Percentiles rank a stretch among this genome's conserved stretches.
Conservation (phyloP, 371 early-diverging fungal species). For the Basidiobolus meristosporus region DNA sequence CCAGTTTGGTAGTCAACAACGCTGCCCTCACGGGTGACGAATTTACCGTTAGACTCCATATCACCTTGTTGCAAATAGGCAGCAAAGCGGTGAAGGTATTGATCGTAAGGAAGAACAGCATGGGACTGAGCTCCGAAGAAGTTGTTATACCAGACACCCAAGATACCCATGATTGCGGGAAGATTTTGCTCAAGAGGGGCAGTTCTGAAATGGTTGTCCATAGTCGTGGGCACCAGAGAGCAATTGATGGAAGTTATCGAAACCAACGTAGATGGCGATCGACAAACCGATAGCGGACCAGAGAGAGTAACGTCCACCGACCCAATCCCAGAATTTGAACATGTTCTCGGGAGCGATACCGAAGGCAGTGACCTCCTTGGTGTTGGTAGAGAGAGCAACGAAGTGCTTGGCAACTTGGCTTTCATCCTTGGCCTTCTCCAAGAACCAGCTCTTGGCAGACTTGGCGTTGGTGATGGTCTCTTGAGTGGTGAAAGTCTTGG, state of each 20-base stretch:
- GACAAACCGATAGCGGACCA: slow-evolving; percentile 97
- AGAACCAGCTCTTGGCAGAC: slow-evolving; percentile 88
- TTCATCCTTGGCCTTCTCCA: slow-evolving; percentile 63
- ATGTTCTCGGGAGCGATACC: slow-evolving; percentile 88
- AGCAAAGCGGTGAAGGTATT: slow-evolving; percentile 91
- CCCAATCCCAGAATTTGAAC: slow-evolving; percentile 99
- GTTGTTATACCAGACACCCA: slow-evolving; percentile 99
- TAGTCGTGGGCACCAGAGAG: slow-evolving; percentile 86
- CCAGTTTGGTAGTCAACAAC: slow-evolving; percentile 74
- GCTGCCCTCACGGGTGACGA: slow-evolving; percentile 60
- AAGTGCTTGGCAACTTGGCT: slow-evolving; percentile 95
- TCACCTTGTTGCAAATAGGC: slow-evolving; percentile 98
- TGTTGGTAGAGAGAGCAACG: slow-evolving; percentile 96
- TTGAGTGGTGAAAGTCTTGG: slow-evolving; percentile 98
- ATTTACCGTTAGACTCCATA: slow-evolving; percentile 99
- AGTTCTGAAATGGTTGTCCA: slow-evolving; percentile 90
- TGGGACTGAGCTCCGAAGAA: slow-evolving; percentile 87
- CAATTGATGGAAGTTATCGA: slow-evolving; percentile 84
- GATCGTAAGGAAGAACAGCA: slow-evolving; percentile 95
- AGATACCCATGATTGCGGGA: slow-evolving; percentile 77
- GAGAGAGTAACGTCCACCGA: slow-evolving; percentile 98
- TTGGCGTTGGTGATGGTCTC: slow-evolving; percentile 97
- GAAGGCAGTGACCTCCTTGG: slow-evolving; percentile 71
- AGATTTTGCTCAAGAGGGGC: slow-evolving; percentile 79
- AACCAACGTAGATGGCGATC: slow-evolving; percentile 90